phyloP scores from a whole-genome alignment of 2,329 filamentous ascomycete genomes.

The Trichoderma sp. region DNA sequence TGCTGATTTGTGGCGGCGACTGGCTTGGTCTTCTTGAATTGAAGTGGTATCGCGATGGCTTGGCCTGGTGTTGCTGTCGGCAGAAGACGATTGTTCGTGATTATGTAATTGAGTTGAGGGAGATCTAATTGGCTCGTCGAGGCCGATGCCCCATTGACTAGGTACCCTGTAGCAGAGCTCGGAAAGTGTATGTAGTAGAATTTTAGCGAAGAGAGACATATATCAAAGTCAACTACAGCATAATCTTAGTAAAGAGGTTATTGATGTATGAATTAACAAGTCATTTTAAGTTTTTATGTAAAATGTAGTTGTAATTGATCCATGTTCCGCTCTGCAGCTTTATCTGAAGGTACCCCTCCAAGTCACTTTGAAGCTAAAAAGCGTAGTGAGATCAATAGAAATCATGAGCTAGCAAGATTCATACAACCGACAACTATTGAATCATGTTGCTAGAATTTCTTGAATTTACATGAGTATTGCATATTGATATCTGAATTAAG shows the following conservation, averaged over 20 bases:
- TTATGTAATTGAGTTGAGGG: slow-evolving; percentile 26
- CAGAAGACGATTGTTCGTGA: slow-evolving; percentile 23
- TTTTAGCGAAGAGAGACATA: background rate
- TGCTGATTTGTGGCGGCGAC: slow-evolving; percentile 32
- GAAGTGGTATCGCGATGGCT: slow-evolving; percentile 30
- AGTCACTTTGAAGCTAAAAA: background rate
- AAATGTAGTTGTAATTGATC: background rate
- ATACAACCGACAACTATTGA: background rate
- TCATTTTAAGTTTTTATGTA: background rate
- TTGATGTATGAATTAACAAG: background rate
- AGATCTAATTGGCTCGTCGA: background rate
- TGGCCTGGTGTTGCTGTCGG: slow-evolving; percentile 32
- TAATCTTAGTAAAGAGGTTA: background rate
- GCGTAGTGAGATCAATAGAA: background rate
- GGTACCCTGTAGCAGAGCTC: slow-evolving; percentile 8
- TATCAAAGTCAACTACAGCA: background rate
- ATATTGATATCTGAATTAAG: background rate
- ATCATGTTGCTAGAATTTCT: background rate
- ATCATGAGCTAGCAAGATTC: background rate
- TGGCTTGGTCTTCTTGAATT: slow-evolving; percentile 22
- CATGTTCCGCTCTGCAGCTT: background rate
- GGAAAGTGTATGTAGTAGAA: background rate
- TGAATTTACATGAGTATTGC: background rate
- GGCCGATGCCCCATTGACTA: background rate
- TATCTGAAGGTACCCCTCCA: background rate